Evolutionary conservation across 176 grass and related monocot species (phyloP), one percentile per base, ranked within the genome.

Genomic region (Oryza nivara): DNA sequence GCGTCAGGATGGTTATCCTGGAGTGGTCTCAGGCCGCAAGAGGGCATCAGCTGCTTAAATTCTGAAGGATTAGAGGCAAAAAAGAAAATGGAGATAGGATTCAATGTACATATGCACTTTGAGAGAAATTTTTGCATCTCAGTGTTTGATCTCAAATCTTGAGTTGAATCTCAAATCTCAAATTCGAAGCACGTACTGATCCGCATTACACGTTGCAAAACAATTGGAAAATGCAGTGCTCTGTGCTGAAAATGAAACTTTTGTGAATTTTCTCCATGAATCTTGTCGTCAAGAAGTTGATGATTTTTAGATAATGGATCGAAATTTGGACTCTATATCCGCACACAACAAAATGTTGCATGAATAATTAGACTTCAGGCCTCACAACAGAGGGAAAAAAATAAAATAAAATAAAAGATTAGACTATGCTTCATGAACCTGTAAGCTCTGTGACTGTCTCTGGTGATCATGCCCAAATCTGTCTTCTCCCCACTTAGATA

Each of bases 1-100:
- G 10, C 14, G 88, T 92, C 44, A 95, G 91, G 80, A 87, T 98
- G 49, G 82, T 73, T 66, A 85, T 98, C 56, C 35, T 98, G 69
- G 89, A 86, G 20, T 84, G 89, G 84, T 86, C 84, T 32, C 80
- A 84, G 41, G 75, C 26, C 25, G 81, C 84, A 36, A 80, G 89
- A 75, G 80, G 84, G 0, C 84, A 69, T 11, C 61, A 86, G 28
- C 6, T 69, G n/a, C 88, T 89, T 12, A 86, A 83, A 49, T 45
- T 87, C 3, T 74, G 75, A 80, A 83, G 22, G 69, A 87, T 86
- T 44, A 64, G 20, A 69, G 35, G 56, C 26, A 30, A 43, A 43
- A 43, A 36, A 0, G 8, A 15, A 19, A 66, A 71, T 15, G 32
- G 0, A 19, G 14, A 35, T 60, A 82, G 58, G 72, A 66, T 73